A percentile compares a stretch with the other conserved stretches of the same genome.
phyloP scores from a whole-genome alignment of 495 filamentous ascomycete species.

The Thozetella sp. region DNA sequence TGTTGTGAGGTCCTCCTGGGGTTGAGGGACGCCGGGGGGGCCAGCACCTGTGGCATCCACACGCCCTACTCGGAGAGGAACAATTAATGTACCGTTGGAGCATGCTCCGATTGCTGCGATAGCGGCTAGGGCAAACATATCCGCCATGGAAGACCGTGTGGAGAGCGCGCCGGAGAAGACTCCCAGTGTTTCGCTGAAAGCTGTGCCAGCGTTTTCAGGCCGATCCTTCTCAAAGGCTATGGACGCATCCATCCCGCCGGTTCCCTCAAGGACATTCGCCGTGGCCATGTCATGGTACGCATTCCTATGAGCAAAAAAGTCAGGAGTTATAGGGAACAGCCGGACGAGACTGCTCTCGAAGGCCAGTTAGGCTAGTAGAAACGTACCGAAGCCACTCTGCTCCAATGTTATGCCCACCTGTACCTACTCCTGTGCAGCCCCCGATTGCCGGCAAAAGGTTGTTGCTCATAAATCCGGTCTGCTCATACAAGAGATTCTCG shows the following conservation, averaged over 20 bases:
- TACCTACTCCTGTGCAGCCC: not conserved
- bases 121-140: slow-evolving; percentile 11
- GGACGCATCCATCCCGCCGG: slow-evolving; percentile 32
- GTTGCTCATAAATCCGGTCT: not conserved
- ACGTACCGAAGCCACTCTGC: slow-evolving; percentile 50
- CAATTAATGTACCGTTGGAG: slow-evolving; percentile 31
- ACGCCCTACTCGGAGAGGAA: slow-evolving; percentile 38
- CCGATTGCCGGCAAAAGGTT: not conserved
- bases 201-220: slow-evolving; percentile 32
- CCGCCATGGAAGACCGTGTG: slow-evolving; percentile 4
- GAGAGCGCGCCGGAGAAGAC: slow-evolving; percentile 7
- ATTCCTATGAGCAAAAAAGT: too few species aligned
- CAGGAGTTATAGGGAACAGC: too few species aligned
- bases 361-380: too few species aligned
- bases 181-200: slow-evolving; percentile 37
- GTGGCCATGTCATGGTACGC: slow-evolving; percentile 41
- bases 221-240: slow-evolving; percentile 29
- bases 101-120: slow-evolving; percentile 5
- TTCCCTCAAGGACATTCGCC: slow-evolving; percentile 19
- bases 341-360: too few species aligned
- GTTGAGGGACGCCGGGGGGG: slow-evolving; percentile 40
- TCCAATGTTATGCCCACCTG: not conserved
- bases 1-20: slow-evolving; percentile 13
- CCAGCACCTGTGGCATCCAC: slow-evolving; percentile 43
- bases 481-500: not conserved